Evolutionary conservation across 306 rosid genomes (phyloP), one percentile per base, ranked within the genome.

Genomic region (Styphnolobium japonicum): DNA sequence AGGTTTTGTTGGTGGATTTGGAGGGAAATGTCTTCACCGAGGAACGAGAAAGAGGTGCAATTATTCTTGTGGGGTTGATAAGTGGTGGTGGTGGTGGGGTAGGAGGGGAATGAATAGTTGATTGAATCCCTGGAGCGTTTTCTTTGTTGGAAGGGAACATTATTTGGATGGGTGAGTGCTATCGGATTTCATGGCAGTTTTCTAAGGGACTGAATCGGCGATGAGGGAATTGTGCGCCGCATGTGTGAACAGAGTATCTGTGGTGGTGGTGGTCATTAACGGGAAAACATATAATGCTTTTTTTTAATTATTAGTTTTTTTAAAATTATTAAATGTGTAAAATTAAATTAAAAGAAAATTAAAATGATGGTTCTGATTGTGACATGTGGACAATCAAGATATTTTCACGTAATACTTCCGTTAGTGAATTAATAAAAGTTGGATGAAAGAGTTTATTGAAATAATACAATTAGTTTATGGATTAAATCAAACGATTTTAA

Each of bases 81-180:
- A n/a, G 52, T 11, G 7, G 51, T 76, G 7, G n/a, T n/a, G n/a
- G 80, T 11, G 14, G 63, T n/a, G 10, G 84, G 87, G 72, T 75
- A 55, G 2, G 87, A 79, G 36, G 49, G 34, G 4, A 64, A 75
- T 15, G 81, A 85, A 18, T n/a, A 4, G 21, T 61, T 76, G 53
- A 80, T 63, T 0, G 85, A 55, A 10, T 90, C 96, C 57, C 97
- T 82, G 15, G 90, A 77, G 4, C 98, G 97, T 72, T 93, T 93
- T 78, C 92, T 85, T n/a, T n/a, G n/a, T 0, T 87, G 36, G 0
- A 66, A 14, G 4, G 89, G 74, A 1, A 76, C 63, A 78, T 76
- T 83, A 55, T n/a, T n/a, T n/a, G 18, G 43, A 0, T 10, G 71
- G 5, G 94, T 83, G 42, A 93, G 77, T 89, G 18, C 92, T 93